Base-by-base conservation (phyloP, 2,329 filamentous ascomycete genomes). In the Grosmannia huntii region DNA sequence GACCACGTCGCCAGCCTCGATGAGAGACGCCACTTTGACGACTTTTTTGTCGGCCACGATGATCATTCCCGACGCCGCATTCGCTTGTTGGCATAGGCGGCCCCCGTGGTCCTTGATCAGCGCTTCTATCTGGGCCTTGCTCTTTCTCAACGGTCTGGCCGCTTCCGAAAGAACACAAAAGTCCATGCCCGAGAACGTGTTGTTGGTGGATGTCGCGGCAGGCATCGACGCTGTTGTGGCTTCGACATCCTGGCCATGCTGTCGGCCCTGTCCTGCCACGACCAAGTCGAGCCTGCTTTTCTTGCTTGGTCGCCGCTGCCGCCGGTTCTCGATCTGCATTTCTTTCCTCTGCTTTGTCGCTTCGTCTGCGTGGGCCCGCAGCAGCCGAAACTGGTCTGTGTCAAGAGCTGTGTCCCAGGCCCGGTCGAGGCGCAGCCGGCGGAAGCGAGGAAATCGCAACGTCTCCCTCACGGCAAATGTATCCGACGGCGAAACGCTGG, bases 391-490 rank as follows among this genome's bases (percentile, higher is more conserved):
- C 52, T 90, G 88, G 52, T 89, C 81, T 1, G 89, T 74, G 0
- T 88, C 88, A 2, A 97, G 75, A 0, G 89, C 89, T 38, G 83
- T 82, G 53, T 87, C 78, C 92, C 94, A 99, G 58, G 79, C 76
- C 64, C 91, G 90, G 70, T 97, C 94, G n/a, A 81, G 77, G 4
- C 90, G 82, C 6, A 97, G 72, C 41, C 78, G 80, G 62, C 90
- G 90, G 71, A 97, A 96, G 1, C 94, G 84, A 2, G 94, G 94
- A 65, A 99, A 99, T 0, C 94, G 85, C 46, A 99, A 73, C 0
- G 94, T 97, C 61, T 86, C 75, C 1, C 82, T 82, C 19, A 82
- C 82, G 9, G 86, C 84, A 68, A 96, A 97, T 60, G 87, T 83
- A 56, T 91, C 87, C 0, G 88, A 92, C 0, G 76, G 72, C 0